phyloP scores from a whole-genome alignment of 2,329 filamentous ascomycete species.

The Ramularia endophylla region DNA sequence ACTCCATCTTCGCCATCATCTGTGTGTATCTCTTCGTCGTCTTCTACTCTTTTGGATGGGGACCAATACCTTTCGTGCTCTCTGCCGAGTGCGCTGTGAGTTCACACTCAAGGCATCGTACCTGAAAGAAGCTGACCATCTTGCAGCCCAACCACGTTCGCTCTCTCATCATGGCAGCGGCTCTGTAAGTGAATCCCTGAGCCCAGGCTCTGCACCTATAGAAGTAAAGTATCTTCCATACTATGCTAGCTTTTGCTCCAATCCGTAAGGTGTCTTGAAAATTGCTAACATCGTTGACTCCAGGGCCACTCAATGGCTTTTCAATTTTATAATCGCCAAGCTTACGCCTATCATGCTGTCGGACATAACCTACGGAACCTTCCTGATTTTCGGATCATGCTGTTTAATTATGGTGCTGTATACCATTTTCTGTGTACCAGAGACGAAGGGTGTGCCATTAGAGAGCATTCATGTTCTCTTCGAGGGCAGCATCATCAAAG shows the following conservation, averaged over 20 bases:
- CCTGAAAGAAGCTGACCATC: conserved; percentile 1
- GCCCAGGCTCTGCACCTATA: no score
- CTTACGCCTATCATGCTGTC: conserved; percentile 38
- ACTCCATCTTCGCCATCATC: conserved; percentile 49
- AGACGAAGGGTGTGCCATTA: conserved; percentile 40
- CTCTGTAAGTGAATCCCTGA: no score
- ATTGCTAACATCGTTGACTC: no score
- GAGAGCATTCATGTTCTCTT: conserved; percentile 39
- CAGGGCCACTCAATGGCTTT: conserved; percentile 45
- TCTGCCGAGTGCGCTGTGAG: conserved; percentile 29
- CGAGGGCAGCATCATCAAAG: conserved; percentile 37
- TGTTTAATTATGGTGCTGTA: conserved; percentile 40
- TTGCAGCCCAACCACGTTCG: conserved; percentile 29
- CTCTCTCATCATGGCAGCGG: conserved; percentile 38
- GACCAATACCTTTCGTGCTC: conserved; percentile 42
- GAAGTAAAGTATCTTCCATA: no score
- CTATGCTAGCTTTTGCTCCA: no score
- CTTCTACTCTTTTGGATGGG: conserved; percentile 43
- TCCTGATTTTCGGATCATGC: conserved; percentile 34
- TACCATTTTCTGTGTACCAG: conserved; percentile 37
- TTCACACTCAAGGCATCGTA: not conserved
- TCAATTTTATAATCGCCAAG: conserved; percentile 32
- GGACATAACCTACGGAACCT: conserved; percentile 40
- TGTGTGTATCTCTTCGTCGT: conserved; percentile 47
- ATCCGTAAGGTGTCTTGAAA: no score